A percentile compares a stretch with the other conserved stretches of the same genome.
Evolutionary conservation across 2,329 filamentous ascomycete species (phyloP).

Genomic region (Mariannaea elegans): DNA sequence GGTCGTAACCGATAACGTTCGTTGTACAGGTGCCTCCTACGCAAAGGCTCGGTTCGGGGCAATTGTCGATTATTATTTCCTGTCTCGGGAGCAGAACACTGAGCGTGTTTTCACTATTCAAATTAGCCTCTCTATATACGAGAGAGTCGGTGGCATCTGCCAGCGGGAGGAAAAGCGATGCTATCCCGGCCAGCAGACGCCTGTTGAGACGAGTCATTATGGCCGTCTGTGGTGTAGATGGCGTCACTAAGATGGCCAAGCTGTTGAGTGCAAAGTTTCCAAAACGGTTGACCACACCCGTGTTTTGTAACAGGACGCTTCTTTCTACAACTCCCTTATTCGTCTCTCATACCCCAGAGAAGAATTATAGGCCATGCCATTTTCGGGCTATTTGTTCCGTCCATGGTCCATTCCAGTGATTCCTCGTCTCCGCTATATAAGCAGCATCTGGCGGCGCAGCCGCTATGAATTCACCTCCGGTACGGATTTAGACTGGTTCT

Average conservation of each 20-base stretch:
- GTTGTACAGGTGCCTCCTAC: conserved; percentile 22
- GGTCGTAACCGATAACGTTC: conserved; percentile 19
- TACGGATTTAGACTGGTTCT: conserved; percentile 14
- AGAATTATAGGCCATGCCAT: conserved; percentile 5
- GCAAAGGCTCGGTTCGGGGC: conserved; percentile 22
- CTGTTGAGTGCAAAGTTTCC: background rate
- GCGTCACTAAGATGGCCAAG: conserved; percentile 9
- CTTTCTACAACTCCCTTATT: background rate
- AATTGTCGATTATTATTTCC: conserved; percentile 18
- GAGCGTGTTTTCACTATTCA: conserved; percentile 11
- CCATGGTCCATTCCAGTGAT: conserved; percentile 13
- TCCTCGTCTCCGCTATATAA: conserved; percentile 11
- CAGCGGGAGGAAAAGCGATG: conserved; percentile 8
- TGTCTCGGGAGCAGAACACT: conserved; percentile 22
- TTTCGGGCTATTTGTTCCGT: conserved; percentile 6
- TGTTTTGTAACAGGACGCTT: conserved; percentile 7
- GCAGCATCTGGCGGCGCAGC: conserved; percentile 4
- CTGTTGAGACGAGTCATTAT: conserved; percentile 22
- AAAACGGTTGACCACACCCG: background rate
- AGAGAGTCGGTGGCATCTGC: conserved; percentile 19
- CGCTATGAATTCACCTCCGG: background rate
- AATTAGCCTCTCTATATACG: conserved; percentile 12
- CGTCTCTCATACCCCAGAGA: conserved; percentile 10
- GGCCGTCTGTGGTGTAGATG: conserved; percentile 6
- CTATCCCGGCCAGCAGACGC: conserved; percentile 21